Evolutionary conservation across 163 green algal genomes (phyloP).

Genomic region (Scenedesmus sp.): DNA sequence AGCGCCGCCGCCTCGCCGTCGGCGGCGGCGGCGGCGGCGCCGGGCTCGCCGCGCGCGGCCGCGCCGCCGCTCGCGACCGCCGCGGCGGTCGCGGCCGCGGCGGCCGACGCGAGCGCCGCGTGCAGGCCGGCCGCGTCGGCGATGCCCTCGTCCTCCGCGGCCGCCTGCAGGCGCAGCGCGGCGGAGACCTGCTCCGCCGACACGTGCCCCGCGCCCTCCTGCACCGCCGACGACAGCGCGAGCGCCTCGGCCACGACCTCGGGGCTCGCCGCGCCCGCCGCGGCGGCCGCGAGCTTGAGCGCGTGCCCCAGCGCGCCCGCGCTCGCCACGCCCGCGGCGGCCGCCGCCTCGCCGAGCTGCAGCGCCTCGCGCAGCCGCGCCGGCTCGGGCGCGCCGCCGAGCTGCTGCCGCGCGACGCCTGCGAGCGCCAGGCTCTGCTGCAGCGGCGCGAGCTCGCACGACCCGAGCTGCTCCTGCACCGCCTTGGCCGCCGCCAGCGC

Average conservation of each 20-base stretch:
- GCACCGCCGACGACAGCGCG: constrained; percentile 6
- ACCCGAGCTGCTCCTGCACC: constrained; percentile 29
- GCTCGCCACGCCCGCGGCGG: not conserved
- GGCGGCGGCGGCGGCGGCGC: no score
- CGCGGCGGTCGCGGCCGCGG: constrained; percentile 4
- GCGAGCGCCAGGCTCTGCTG: constrained; percentile 17
- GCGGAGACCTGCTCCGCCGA: not conserved
- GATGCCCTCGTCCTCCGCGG: constrained; percentile 36
- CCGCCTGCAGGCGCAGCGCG: constrained; percentile 29
- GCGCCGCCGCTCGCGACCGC: not conserved
- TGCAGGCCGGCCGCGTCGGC: constrained; percentile 19
- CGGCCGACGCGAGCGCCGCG: constrained; percentile 12
- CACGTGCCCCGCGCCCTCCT: constrained; percentile 23
- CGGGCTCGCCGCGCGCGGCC: not conserved
- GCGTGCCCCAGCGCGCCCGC: not conserved
- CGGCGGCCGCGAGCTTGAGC: constrained; percentile 38
- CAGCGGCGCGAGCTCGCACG: constrained; percentile 10
- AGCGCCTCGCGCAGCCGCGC: constrained; percentile 15
- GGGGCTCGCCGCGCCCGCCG: constrained; percentile 1
- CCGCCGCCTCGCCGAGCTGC: constrained; percentile 7
- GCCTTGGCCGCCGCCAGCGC: not conserved
- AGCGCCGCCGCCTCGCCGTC: not conserved
- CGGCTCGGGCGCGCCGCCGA: not conserved
- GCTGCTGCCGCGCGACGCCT: constrained; percentile 22
- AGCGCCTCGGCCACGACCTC: constrained; percentile 29